Conservation (phyloP, 768 basidiomycete species). For the Boletellus emodensis region DNA sequence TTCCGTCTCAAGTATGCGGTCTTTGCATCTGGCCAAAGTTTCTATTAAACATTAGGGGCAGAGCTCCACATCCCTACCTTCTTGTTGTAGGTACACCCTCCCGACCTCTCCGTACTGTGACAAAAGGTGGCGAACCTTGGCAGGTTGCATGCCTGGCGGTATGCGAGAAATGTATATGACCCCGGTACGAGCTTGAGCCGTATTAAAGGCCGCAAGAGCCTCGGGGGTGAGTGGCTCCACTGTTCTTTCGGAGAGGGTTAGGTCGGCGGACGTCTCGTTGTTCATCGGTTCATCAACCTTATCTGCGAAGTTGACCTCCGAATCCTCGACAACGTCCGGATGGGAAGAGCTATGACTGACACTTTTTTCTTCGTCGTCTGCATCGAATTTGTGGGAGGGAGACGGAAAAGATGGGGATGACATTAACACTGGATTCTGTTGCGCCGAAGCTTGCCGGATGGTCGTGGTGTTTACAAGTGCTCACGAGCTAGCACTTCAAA, state of each 20-base stretch:
- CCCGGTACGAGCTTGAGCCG: constrained; percentile 71
- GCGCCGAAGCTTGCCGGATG: neutral
- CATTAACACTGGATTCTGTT: neutral
- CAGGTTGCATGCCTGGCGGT: constrained; percentile 96
- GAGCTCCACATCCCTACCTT: constrained; percentile 53
- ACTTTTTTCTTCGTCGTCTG: neutral
- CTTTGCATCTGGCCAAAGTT: constrained; percentile 60
- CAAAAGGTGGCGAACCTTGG: constrained; percentile 94
- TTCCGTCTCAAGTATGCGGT: constrained; percentile 81
- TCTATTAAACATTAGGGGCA: neutral
- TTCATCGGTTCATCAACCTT: constrained; percentile 41
- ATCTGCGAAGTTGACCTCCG: constrained; percentile 23
- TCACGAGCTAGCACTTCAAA: too few relatives aligned
- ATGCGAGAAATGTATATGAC: constrained; percentile 94
- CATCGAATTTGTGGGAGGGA: neutral
- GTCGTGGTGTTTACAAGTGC: neutral
- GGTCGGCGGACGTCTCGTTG: constrained; percentile 55
- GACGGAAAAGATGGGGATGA: neutral
- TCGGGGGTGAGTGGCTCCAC: constrained; percentile 74
- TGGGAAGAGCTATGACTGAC: neutral
- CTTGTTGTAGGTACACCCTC: constrained; percentile 88
- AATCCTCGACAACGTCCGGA: constrained; percentile 13
- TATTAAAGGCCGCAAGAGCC: constrained; percentile 70
- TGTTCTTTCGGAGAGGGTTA: constrained; percentile 37
- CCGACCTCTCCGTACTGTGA: constrained; percentile 86